Base-by-base conservation (phyloP, 805 yeast species). In the Wickerhamomyces silvicola region DNA sequence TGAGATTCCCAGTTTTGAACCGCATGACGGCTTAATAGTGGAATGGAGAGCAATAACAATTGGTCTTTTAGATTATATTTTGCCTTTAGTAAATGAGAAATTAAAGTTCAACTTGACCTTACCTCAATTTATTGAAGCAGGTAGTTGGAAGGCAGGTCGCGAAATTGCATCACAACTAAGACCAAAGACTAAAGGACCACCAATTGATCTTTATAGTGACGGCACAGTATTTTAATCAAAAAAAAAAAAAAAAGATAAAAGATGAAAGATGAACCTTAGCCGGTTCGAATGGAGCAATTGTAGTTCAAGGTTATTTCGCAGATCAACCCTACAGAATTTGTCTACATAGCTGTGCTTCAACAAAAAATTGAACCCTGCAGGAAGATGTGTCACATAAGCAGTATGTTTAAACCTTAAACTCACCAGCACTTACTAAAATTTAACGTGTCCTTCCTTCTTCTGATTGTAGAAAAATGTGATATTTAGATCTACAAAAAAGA, bases 21-120 rank as follows among this genome's bases (percentile, higher is more conserved):
- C 81, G 2, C 66, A 63, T 18, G 75, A 73, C 43, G 81, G 78
- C 29, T 70, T 66, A 14, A 75, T 78, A 35, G 78, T 77, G 10
- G 84, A 77, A 46, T 77, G 84, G 84, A 64, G 84, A 48, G 73
- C 81, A 20, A 57, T 66, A 30, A 77, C 79, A 0, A 68, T 77
- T 25, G 76, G 76, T 5, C 56, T 76, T 23, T 52, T 77, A 28
- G 84, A 77, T 46, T 50, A 59, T 39, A 49, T 77, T 4, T 56
- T 76, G 14, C 75, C 74, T 10, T 38, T 69, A 31, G 69, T 76
- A 23, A 77, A 77, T 41, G 57, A 64, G 18, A 58, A 60, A 31
- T 47, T 76, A 30, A 55, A 52, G 0, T 57, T 59, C 20, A 57
- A 58, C 28, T 46, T 77, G 28, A 41, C 52, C 7, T 50, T 77